These are phyloP conservation scores for Pseudopyrenochaeta lycopersici DNA, from an alignment of 2,329 filamentous ascomycete species.

Conservation along the genomic window DNA sequence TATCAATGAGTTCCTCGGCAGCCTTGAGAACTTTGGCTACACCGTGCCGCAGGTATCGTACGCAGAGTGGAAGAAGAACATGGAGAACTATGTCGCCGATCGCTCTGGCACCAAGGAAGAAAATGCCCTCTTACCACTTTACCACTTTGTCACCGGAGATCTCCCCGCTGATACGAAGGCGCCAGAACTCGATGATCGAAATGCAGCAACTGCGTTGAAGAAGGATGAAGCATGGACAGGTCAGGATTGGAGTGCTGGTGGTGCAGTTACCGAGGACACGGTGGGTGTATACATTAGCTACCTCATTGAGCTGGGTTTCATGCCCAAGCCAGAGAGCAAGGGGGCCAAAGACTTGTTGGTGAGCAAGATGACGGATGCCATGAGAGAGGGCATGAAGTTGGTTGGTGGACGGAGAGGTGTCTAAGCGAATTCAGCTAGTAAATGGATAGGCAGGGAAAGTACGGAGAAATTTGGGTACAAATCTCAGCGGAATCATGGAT, in stretches of 20 bases:
- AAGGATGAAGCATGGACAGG: conserved; percentile 69
- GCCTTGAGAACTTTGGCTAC: conserved; percentile 78
- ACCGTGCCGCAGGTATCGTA: conserved; percentile 72
- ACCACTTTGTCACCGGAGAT: conserved; percentile 76
- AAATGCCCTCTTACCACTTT: conserved; percentile 74
- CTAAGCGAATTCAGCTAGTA: conserved; percentile 5
- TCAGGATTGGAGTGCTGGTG: conserved; percentile 64
- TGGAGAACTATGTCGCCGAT: conserved; percentile 73
- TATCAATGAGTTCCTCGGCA: conserved; percentile 79
- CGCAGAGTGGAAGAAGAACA: conserved; percentile 70
- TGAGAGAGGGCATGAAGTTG: conserved; percentile 45
- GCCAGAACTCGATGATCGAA: conserved; percentile 77
- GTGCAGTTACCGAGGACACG: conserved; percentile 66
- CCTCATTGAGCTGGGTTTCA: conserved; percentile 69
- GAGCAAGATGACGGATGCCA: conserved; percentile 39
- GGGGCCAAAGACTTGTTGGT: conserved; percentile 37
- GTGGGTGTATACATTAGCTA: conserved; percentile 72
- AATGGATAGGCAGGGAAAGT: background rate
- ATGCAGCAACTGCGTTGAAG: conserved; percentile 71
- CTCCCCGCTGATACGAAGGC: conserved; percentile 75
- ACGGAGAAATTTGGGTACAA: too few relatives aligned
- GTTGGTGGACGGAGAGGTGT: conserved; percentile 44
- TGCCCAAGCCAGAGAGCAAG: conserved; percentile 53
- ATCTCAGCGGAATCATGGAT: too few relatives aligned
- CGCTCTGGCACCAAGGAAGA: conserved; percentile 67